Base-by-base conservation (phyloP, 805 yeast species). In the Kregervanrija delftensis region DNA sequence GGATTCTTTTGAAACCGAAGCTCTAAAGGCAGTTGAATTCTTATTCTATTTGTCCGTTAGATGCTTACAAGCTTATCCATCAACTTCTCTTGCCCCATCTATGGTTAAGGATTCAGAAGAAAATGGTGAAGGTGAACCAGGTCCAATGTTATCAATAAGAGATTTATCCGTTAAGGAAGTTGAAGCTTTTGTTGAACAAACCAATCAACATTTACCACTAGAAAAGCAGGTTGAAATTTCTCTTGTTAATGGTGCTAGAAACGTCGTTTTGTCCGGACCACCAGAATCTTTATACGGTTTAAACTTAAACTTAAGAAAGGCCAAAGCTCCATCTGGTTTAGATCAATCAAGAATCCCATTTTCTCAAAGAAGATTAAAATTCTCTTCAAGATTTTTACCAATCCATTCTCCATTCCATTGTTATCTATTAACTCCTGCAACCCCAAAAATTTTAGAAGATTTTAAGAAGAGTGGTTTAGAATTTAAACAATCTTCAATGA, bases 371-470 rank as follows among this genome's bases (percentile, higher is more conserved):
- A 93, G 93, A 69, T 78, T 91, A 67, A 86, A 86, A 65, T 86
- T 93, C 66, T 81, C 96, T 49, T 88, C 86, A 72, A 78, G 97
- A 64, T 93, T 93, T 73, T 75, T 93, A 69, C 96, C 96, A 57
- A 89, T 93, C 56, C 79, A 90, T 48, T 86, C 96, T 41, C 99
- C 99, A 15, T 93, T 93, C 86, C 99, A 93, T 71, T 87, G 96
- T 41, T 90, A 83, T 54, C 74, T 91, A 56, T 76, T 93, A 54
- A 73, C 74, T 46, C 79, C 79, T 43, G 95, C 97, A 32, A 80
- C 80, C 51, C 76, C 72, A 32, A 64, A 72, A 49, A 83, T 93
- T 52, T 64, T 75, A 49, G 71, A 73, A 34, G 98, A 91, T 61
- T 72, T 86, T 56, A 64, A 69, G 46, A 68, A 68, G 36, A 76